phyloP scores from a whole-genome alignment of 2,329 filamentous ascomycete species.

The Gremmenia infestans region DNA sequence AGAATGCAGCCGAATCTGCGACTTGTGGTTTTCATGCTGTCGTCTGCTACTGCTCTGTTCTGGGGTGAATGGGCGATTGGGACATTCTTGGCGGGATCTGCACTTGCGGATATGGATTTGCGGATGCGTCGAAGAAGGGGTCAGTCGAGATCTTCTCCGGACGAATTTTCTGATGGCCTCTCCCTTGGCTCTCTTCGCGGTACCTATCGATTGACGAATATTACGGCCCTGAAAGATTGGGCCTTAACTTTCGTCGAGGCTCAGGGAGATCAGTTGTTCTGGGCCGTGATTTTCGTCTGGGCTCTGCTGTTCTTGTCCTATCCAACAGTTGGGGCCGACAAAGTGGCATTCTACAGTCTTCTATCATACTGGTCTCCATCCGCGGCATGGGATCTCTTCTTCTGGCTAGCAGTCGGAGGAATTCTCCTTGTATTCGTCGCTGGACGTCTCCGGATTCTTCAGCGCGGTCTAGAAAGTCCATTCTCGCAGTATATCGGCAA shows the following conservation, averaged over 20 bases:
- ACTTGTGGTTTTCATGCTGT: not conserved
- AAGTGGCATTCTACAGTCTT: not conserved
- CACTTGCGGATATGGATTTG: not conserved
- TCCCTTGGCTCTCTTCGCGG: not conserved
- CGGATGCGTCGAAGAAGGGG: not conserved
- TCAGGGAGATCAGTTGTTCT: not conserved
- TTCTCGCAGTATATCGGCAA: conserved; percentile 49
- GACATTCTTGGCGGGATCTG: not conserved
- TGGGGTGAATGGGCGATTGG: not conserved
- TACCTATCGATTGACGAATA: not conserved
- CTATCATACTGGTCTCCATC: not conserved
- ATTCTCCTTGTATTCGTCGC: not conserved
- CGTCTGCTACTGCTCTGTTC: not conserved
- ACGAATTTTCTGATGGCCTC: not conserved
- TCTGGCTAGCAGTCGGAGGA: not conserved
- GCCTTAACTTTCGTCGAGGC: not conserved
- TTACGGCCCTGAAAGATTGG: not conserved
- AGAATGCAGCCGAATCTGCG: not conserved
- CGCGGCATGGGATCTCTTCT: not conserved
- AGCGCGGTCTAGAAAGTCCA: conserved; percentile 39
- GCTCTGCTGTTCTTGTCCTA: not conserved
- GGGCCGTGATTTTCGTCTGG: not conserved
- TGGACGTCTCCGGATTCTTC: conserved; percentile 30
- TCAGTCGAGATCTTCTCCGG: not conserved
- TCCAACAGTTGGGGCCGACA: not conserved